Evolutionary conservation across 2,329 filamentous ascomycete genomes (phyloP).

Genomic region (Aspergillus chevalieri): DNA sequence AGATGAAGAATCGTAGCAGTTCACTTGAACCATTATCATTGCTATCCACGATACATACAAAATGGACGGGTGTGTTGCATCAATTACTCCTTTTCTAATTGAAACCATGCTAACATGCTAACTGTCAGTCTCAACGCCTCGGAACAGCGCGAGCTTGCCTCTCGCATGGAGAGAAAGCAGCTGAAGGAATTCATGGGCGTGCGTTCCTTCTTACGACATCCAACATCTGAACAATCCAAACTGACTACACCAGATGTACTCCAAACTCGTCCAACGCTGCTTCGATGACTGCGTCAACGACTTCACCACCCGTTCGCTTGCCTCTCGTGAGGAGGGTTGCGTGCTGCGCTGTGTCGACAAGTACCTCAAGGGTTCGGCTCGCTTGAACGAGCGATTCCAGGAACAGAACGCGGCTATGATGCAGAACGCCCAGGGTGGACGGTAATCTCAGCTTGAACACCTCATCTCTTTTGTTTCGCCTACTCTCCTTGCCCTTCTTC

Average conservation of each 20-base stretch:
- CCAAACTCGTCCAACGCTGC: constrained; percentile 58
- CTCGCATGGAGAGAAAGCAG: constrained; percentile 94
- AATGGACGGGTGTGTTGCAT: constrained; percentile 31
- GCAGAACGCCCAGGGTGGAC: constrained; percentile 45
- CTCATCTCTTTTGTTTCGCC: background rate
- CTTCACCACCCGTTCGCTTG: constrained; percentile 95
- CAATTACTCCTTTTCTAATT: background rate
- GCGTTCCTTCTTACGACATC: constrained; percentile 36
- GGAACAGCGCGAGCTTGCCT: constrained; percentile 89
- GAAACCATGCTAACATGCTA: background rate
- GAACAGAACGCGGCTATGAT: constrained; percentile 65
- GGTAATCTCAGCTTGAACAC: background rate
- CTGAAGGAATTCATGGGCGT: constrained; percentile 99
- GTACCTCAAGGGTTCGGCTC: constrained; percentile 84
- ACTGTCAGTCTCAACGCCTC: constrained; percentile 58
- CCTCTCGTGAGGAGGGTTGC: constrained; percentile 81
- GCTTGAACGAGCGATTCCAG: constrained; percentile 85
- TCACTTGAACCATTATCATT: constrained; percentile 1
- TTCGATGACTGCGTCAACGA: constrained; percentile 97
- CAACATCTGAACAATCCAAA: background rate
- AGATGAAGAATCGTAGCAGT: constrained; percentile 6
- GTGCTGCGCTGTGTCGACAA: constrained; percentile 94
- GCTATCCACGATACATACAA: constrained; percentile 10
- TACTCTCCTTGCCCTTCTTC: background rate
- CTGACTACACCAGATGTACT: constrained; percentile 53